These are phyloP conservation scores for Mimosa pudica DNA, from an alignment of 306 rosid species.

Conservation along the genomic window DNA sequence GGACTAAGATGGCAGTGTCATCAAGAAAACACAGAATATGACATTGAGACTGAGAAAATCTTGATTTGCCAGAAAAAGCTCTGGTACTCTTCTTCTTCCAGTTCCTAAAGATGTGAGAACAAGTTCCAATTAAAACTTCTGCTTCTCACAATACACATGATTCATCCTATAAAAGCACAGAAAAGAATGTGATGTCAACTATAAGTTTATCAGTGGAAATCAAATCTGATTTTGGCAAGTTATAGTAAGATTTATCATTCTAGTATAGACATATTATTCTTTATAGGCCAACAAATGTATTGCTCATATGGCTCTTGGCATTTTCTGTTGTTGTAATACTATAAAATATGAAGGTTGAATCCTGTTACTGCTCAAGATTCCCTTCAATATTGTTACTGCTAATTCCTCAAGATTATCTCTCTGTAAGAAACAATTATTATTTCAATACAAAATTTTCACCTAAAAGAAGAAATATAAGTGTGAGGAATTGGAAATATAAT, in stretches of 20 bases:
- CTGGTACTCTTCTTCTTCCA: slow-evolving; percentile 78
- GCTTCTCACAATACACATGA: slow-evolving; percentile 10
- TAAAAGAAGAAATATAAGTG: background rate
- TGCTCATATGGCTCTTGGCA: slow-evolving; percentile 22
- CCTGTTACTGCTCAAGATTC: slow-evolving; percentile 25
- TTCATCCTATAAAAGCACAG: background rate
- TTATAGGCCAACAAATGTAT: slow-evolving; percentile 55
- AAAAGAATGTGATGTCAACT: background rate
- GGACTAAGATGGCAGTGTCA: slow-evolving; percentile 87
- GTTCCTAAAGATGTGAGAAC: slow-evolving; percentile 44
- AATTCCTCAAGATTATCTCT: background rate
- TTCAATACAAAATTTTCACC: background rate
- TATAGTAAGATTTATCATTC: slow-evolving; percentile 45
- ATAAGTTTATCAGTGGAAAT: background rate
- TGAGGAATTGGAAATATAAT: background rate
- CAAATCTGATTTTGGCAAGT: slow-evolving; percentile 45
- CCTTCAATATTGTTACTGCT: background rate
- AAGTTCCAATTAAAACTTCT: slow-evolving; percentile 38
- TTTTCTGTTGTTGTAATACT: slow-evolving; percentile 10
- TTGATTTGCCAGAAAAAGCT: slow-evolving; percentile 89
- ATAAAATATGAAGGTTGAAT: slow-evolving; percentile 38
- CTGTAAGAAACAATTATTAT: background rate
- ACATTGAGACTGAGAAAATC: slow-evolving; percentile 73
- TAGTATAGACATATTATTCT: slow-evolving; percentile 53
- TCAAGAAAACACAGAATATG: slow-evolving; percentile 72